These are phyloP conservation scores for Elsinoe ampelina DNA, from an alignment of 2,329 filamentous ascomycete species.

Conservation along the genomic window DNA sequence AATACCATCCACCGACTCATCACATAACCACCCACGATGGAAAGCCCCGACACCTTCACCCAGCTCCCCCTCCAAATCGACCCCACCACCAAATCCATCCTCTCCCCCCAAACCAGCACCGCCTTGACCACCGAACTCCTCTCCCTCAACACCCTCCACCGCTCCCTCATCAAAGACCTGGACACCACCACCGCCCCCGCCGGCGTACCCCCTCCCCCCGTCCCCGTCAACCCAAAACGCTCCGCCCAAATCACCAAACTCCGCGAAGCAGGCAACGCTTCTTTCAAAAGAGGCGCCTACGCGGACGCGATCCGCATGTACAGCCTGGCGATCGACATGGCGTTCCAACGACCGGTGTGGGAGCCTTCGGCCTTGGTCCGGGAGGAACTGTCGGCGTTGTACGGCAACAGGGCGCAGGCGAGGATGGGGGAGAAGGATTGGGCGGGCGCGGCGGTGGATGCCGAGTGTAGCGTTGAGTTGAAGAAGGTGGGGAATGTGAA, in stretches of 20 bases:
- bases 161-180: slow-evolving; percentile 49
- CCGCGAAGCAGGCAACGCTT: slow-evolving; percentile 73
- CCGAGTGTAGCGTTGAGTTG: slow-evolving; percentile 77
- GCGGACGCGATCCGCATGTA: slow-evolving; percentile 73
- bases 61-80: slow-evolving; percentile 75
- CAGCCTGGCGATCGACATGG: slow-evolving; percentile 83
- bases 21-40: slow-evolving; percentile 18
- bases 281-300: slow-evolving; percentile 69
- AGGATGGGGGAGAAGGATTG: slow-evolving; percentile 74
- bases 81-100: slow-evolving; percentile 68
- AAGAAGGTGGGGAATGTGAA: slow-evolving; percentile 83
- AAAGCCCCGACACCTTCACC: slow-evolving; percentile 57
- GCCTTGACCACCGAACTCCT: slow-evolving; percentile 44
- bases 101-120: slow-evolving; percentile 32
- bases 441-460: slow-evolving; percentile 80
- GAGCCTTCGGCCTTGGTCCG: slow-evolving; percentile 74
- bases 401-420: slow-evolving; percentile 82
- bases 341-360: slow-evolving; percentile 70
- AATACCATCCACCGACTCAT: slow-evolving; percentile 11
- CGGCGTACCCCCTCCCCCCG: slow-evolving; percentile 68
- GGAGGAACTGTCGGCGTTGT: slow-evolving; percentile 72
- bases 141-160: slow-evolving; percentile 71
- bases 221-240: slow-evolving; percentile 89
- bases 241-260: slow-evolving; percentile 81
- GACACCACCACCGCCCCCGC: slow-evolving; percentile 53